Base-by-base conservation (phyloP, 2,329 filamentous ascomycete genomes). In the Dendryphion nanum region DNA sequence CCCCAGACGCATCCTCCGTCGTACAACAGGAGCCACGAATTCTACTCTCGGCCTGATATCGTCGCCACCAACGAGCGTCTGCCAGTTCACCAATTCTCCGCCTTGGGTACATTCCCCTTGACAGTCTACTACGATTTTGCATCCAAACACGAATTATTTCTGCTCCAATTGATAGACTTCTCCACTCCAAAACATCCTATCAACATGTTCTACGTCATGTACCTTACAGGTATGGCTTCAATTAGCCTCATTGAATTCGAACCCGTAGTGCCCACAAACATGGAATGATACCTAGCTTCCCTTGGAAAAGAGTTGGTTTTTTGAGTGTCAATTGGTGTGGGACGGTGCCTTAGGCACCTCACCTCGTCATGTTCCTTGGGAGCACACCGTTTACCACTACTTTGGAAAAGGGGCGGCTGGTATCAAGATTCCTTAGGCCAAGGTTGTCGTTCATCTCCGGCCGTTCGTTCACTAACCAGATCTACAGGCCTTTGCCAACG, bases 401-500 rank as follows among this genome's bases (percentile, higher is more conserved):
- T 20, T 21, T 30, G 41, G 50, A 18, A 21, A 21, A 33, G 37
- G 32, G 32, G 30, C 30, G 23, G 23, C 28, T 18, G 23, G 14
- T 34, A 7, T 30, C 10, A 10, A 7, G 8, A 10, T 30, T 16
- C 15, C 29, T 10, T 8, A 15, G 29, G 29, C 15, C 7, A 7
- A 10, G 29, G 16, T 7, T 8, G 29, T 10, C n/a, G 29, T 17
- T 17, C 10, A n/a, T 30, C 29, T 30, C 10, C 26, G 24, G n/a
- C 32, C 43, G 24, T 38, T 66, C 70, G 68, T 71, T 61, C 56
- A 65, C 61, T 58, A 40, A 55, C 47, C n/a, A n/a, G 33, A 20
- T 26, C 43, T 36, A 43, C 64, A 97, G 91, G 89, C 72, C 84
- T 96, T 61, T 97, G 91, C 77, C 85, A 87, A 66, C 89, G 91